Conservation (phyloP, 345 rosid species). For the Fremontodendron californicum region DNA sequence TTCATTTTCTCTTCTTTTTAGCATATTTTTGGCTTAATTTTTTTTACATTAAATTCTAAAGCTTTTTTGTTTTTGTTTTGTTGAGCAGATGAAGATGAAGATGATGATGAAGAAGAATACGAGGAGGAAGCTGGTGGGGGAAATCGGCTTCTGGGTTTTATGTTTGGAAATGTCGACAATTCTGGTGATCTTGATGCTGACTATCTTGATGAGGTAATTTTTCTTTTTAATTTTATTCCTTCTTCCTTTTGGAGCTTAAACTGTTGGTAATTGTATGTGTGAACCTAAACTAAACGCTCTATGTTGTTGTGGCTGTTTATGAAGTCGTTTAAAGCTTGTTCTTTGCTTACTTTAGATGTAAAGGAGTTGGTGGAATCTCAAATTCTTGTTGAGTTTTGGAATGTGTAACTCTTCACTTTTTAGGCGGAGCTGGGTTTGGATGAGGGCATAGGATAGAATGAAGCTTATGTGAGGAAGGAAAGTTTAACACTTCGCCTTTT, state of each 20-base stretch:
- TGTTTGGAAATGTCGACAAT: constrained; percentile 95
- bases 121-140: constrained; percentile 64
- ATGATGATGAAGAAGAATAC: constrained; percentile 63
- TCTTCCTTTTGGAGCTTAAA: not conserved
- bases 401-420: not conserved
- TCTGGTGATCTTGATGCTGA: constrained; percentile 95
- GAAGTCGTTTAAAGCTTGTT: not conserved
- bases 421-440: not conserved
- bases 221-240: not conserved
- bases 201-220: constrained; percentile 88
- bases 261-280: not conserved
- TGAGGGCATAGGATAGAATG: not conserved
- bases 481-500: not conserved
- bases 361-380: not conserved
- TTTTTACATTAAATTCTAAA: constrained; percentile 6
- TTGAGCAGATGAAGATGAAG: constrained; percentile 30
- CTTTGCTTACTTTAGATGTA: not conserved
- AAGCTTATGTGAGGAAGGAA: not conserved
- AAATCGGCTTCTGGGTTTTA: constrained; percentile 79
- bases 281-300: not conserved
- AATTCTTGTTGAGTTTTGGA: not conserved
- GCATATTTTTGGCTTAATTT: not conserved
- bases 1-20: not conserved
- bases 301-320: not conserved
- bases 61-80: not conserved